Percentiles rank a stretch among this genome's conserved stretches.
These are phyloP conservation scores for Calonectria hongkongensis DNA, from an alignment of 2,329 filamentous ascomycete genomes.

Conservation along the genomic window DNA sequence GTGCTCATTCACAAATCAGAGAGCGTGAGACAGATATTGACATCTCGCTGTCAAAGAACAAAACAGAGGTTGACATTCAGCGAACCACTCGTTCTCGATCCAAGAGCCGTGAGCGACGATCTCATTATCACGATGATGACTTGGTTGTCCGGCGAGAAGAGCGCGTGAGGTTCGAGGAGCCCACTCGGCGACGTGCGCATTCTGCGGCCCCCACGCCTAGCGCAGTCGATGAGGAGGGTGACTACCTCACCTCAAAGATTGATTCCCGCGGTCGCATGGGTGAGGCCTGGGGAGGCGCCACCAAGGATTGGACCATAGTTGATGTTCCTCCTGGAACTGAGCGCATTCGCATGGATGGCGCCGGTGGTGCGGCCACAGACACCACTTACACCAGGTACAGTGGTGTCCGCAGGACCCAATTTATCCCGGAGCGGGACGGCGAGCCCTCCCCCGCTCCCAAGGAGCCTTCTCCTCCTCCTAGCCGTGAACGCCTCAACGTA, in stretches of 20 bases:
- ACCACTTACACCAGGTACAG: conserved; percentile 88
- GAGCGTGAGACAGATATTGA: conserved; percentile 78
- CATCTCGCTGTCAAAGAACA: conserved; percentile 72
- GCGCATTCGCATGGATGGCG: conserved; percentile 87
- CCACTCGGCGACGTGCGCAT: conserved; percentile 69
- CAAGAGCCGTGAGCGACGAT: conserved; percentile 63
- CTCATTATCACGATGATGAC: conserved; percentile 76
- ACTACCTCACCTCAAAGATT: conserved; percentile 75
- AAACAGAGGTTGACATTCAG: conserved; percentile 76
- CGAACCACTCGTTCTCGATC: conserved; percentile 62
- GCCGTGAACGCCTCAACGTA: conserved; percentile 65
- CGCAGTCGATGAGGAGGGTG: conserved; percentile 75
- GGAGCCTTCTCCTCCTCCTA: conserved; percentile 55
- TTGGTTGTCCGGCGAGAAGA: conserved; percentile 78
- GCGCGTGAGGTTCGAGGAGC: conserved; percentile 66
- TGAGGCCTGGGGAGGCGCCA: conserved; percentile 84
- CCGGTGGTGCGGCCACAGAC: conserved; percentile 84
- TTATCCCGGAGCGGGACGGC: conserved; percentile 80
- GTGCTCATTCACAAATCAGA: conserved; percentile 63
- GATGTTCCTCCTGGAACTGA: conserved; percentile 90
- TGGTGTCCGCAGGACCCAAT: conserved; percentile 84
- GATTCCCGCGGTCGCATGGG: conserved; percentile 79
- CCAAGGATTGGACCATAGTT: conserved; percentile 86
- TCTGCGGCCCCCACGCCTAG: conserved; percentile 68
- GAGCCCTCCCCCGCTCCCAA: conserved; percentile 54